Evolutionary conservation across 2,329 filamentous ascomycete genomes (phyloP).

Genomic region (Calcarisporium arbuscula): DNA sequence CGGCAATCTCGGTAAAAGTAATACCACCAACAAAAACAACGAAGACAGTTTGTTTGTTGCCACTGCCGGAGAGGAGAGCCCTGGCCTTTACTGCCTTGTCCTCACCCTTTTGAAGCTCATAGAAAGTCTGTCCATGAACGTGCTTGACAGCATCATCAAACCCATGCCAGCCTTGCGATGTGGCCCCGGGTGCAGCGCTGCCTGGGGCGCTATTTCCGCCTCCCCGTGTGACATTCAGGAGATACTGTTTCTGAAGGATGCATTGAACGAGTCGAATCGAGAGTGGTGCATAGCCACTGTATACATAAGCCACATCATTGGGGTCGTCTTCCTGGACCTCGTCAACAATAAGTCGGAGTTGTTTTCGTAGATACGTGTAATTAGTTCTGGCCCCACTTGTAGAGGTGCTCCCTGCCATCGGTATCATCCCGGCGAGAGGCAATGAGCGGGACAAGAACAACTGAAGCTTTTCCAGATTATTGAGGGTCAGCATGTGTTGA

Average conservation of each 20-base stretch:
- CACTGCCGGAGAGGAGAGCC: slow-evolving; percentile 73
- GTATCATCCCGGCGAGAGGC: slow-evolving; percentile 73
- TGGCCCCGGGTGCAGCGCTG: slow-evolving; percentile 37
- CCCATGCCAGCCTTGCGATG: slow-evolving; percentile 78
- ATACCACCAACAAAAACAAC: slow-evolving; percentile 98
- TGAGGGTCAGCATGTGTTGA: slow-evolving; percentile 86
- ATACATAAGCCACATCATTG: slow-evolving; percentile 94
- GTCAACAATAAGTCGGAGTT: slow-evolving; percentile 83
- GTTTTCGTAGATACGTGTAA: slow-evolving; percentile 81
- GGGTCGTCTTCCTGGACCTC: slow-evolving; percentile 94
- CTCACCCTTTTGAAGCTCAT: slow-evolving; percentile 84
- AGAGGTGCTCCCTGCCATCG: slow-evolving; percentile 54
- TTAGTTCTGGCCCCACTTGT: slow-evolving; percentile 71
- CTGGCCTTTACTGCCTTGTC: slow-evolving; percentile 87
- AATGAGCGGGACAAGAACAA: slow-evolving; percentile 74
- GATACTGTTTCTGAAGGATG: slow-evolving; percentile 81
- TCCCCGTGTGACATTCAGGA: slow-evolving; percentile 65
- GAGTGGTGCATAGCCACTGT: slow-evolving; percentile 92
- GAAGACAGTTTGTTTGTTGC: slow-evolving; percentile 76
- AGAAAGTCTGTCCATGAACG: slow-evolving; percentile 81
- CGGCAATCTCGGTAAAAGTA: slow-evolving; percentile 93
- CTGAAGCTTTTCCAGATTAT: slow-evolving; percentile 82
- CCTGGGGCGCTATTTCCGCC: slow-evolving; percentile 32
- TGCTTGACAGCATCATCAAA: slow-evolving; percentile 92
- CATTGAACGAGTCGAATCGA: slow-evolving; percentile 89